These are phyloP conservation scores for Umbelopsis isabellina DNA, from an alignment of 192 early-diverging fungal species.

Conservation along the genomic window DNA sequence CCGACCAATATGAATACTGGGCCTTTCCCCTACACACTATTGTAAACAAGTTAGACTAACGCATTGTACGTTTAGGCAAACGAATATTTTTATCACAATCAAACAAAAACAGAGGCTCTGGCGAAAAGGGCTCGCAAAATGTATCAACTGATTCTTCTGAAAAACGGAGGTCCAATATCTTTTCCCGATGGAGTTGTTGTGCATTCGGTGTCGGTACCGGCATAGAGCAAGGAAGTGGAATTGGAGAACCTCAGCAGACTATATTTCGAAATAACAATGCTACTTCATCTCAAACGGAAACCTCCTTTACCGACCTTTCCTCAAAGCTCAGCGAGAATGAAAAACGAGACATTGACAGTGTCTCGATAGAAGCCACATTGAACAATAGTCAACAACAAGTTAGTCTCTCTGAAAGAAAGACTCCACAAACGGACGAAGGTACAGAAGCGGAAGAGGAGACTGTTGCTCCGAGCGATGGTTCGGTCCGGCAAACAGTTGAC, in stretches of 20 bases:
- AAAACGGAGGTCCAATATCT: not conserved
- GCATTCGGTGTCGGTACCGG: conserved; percentile 1
- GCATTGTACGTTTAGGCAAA: not conserved
- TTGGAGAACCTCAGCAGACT: not conserved
- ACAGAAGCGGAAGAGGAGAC: conserved; percentile 4
- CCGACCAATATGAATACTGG: not conserved
- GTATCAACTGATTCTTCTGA: not conserved
- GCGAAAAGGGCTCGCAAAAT: not conserved
- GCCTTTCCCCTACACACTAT: not conserved
- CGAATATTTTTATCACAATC: not conserved
- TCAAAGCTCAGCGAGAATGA: conserved; percentile 11
- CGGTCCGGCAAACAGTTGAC: not conserved
- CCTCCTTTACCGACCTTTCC: conserved; percentile 12
- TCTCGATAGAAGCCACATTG: conserved; percentile 7
- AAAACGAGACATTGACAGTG: conserved; percentile 6
- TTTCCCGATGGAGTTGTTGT: conserved; percentile 21
- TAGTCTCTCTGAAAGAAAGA: not conserved
- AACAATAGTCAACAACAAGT: conserved; percentile 3
- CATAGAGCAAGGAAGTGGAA: not conserved
- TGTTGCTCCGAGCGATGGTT: conserved; percentile 13
- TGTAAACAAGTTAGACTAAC: not conserved
- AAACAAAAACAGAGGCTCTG: not conserved
- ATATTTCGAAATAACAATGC: conserved; percentile 11
- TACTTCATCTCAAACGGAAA: conserved; percentile 3
- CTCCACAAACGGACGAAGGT: not conserved